phyloP scores from a whole-genome alignment of 2,329 filamentous ascomycete species.

The Colletotrichum magnum region DNA sequence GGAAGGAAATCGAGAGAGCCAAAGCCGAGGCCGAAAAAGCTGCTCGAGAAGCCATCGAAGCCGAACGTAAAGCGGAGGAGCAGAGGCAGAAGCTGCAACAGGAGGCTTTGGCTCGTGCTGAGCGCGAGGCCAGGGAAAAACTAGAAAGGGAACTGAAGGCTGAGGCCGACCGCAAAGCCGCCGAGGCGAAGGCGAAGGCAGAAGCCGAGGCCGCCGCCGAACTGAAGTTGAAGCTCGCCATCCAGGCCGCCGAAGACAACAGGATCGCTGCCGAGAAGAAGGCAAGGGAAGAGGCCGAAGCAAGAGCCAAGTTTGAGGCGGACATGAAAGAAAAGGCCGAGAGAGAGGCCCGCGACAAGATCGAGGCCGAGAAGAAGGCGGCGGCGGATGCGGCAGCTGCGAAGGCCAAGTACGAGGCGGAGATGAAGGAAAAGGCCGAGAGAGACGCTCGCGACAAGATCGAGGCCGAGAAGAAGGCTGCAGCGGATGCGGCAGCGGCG shows the following conservation, averaged over 20 bases:
- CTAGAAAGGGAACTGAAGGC: slow-evolving; percentile 58
- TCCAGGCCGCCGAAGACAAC: slow-evolving; percentile 55
- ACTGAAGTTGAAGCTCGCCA: slow-evolving; percentile 48
- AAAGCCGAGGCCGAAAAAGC: slow-evolving; percentile 60
- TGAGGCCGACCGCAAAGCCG: slow-evolving; percentile 58
- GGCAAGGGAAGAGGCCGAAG: slow-evolving; percentile 49
- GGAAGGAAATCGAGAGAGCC: slow-evolving; percentile 63
- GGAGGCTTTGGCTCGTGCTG: slow-evolving; percentile 50
- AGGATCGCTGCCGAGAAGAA: slow-evolving; percentile 57
- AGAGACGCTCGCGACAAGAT: slow-evolving; percentile 42
- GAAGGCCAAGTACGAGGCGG: slow-evolving; percentile 44
- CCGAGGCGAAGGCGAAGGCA: slow-evolving; percentile 55
- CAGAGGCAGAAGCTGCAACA: slow-evolving; percentile 56
- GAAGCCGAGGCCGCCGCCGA: slow-evolving; percentile 59
- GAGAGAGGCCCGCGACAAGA: slow-evolving; percentile 41
- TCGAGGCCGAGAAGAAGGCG: slow-evolving; percentile 51
- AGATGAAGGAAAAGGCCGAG: slow-evolving; percentile 55
- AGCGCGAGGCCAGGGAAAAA: slow-evolving; percentile 52
- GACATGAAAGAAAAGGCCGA: slow-evolving; percentile 56
- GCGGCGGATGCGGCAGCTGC: slow-evolving; percentile 46
- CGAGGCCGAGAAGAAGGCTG: slow-evolving; percentile 50
- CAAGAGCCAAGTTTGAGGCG: slow-evolving; percentile 49
- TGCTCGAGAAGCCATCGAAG: slow-evolving; percentile 61
- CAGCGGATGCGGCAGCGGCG: slow-evolving; percentile 45
- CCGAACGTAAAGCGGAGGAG: slow-evolving; percentile 60